Percentiles rank a stretch among this genome's conserved stretches.
Conservation (phyloP, 2,329 filamentous ascomycete species). For the Blastomyces gilchristii region DNA sequence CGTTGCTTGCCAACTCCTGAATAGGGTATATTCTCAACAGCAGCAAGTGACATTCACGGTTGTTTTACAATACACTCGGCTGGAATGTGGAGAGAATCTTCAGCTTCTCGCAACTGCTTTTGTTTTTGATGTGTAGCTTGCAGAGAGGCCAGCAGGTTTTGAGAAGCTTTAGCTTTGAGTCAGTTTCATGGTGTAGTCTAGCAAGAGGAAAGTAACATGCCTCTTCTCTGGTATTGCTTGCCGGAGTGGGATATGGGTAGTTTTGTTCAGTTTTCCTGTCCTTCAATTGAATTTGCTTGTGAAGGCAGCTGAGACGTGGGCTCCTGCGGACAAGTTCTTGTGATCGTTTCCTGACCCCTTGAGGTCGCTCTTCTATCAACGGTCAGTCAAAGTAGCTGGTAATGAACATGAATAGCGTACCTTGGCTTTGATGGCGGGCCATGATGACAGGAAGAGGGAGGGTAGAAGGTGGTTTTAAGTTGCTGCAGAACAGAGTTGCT, state of each 20-base stretch:
- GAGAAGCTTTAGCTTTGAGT: not conserved
- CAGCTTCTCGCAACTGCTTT: too few species aligned
- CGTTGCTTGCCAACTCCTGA: too few species aligned
- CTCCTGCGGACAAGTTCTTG: not conserved
- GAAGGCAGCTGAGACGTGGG: not conserved
- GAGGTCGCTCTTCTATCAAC: not conserved
- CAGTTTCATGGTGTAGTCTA: not conserved
- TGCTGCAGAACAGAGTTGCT: conserved; percentile 1
- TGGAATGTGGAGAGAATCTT: too few species aligned
- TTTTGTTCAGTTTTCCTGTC: not conserved
- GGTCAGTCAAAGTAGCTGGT: not conserved
- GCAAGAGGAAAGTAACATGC: not conserved
- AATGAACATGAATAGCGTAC: not conserved
- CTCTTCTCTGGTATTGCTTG: not conserved
- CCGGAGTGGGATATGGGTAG: not conserved
- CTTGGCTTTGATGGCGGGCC: not conserved
- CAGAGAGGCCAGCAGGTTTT: not conserved
- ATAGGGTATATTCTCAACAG: too few species aligned
- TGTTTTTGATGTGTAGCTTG: too few species aligned
- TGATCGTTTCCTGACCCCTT: not conserved
- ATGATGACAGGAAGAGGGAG: not conserved
- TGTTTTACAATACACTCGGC: too few species aligned
- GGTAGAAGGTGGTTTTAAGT: not conserved
- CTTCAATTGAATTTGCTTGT: not conserved
- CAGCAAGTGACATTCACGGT: too few species aligned